phyloP scores from a whole-genome alignment of 805 yeast species.

The Zygotorulaspora florentina region DNA sequence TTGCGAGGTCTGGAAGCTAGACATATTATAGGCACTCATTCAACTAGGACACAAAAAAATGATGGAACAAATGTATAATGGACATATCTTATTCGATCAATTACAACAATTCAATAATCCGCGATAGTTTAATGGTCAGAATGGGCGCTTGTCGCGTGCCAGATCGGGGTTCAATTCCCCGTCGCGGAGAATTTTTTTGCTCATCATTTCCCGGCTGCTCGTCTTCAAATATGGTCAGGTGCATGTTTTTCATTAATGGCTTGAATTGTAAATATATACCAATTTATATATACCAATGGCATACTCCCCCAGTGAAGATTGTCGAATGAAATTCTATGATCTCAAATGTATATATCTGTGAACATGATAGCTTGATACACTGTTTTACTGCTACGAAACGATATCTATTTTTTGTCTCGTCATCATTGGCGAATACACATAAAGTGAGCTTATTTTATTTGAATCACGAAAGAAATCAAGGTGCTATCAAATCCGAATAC shows the following conservation, averaged over 20 bases:
- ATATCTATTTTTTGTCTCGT: slow-evolving; percentile 12
- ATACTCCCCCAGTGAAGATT: too few species aligned
- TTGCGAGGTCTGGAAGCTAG: too few species aligned
- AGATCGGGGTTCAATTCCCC: slow-evolving; percentile 34
- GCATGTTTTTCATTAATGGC: too few species aligned
- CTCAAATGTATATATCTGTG: slow-evolving; percentile 9
- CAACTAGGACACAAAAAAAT: too few species aligned
- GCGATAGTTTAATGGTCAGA: slow-evolving; percentile 31
- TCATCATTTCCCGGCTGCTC: background rate
- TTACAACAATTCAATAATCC: slow-evolving; percentile 7
- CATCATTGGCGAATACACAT: slow-evolving; percentile 6
- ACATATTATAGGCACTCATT: too few species aligned
- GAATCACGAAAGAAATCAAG: background rate
- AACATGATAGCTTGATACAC: slow-evolving; percentile 10
- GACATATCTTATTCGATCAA: background rate
- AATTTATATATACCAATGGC: too few species aligned
- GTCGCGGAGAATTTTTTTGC: slow-evolving; percentile 25
- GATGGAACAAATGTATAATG: too few species aligned
- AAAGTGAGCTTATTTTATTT: slow-evolving; percentile 7
- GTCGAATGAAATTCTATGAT: background rate
- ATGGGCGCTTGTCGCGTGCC: slow-evolving; percentile 33
- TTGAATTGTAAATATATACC: too few species aligned
- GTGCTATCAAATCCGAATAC: background rate
- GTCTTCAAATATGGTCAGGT: too few species aligned
- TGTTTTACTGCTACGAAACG: slow-evolving; percentile 11